Conservation (phyloP, 306 rosid species). For the Benincasa hispida region DNA sequence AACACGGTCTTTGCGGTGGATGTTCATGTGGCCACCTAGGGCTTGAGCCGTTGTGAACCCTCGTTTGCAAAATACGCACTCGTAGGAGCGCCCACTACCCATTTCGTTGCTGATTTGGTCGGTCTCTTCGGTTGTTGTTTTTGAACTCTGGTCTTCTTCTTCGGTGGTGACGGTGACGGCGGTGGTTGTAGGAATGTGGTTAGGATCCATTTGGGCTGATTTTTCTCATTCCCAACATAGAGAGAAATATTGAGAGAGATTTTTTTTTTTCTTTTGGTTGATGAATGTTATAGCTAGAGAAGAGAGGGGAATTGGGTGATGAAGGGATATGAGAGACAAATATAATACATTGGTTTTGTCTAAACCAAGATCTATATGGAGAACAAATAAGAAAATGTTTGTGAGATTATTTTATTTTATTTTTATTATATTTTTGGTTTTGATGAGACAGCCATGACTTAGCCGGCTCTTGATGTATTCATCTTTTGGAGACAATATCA, state of each 20-base stretch:
- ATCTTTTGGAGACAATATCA: slow-evolving; percentile 15
- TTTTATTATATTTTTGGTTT: not conserved
- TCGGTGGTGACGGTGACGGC: not conserved
- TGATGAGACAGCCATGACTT: slow-evolving; percentile 3
- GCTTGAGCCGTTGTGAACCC: slow-evolving; percentile 93
- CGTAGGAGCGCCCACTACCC: slow-evolving; percentile 26
- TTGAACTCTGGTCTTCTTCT: not conserved
- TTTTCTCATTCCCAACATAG: not conserved
- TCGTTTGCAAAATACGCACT: slow-evolving; percentile 83
- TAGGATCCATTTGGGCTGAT: not conserved
- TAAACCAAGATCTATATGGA: not conserved
- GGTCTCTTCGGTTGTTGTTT: not conserved
- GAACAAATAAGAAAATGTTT: not conserved
- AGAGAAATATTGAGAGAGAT: not conserved
- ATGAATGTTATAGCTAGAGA: not conserved
- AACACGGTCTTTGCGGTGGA: slow-evolving; percentile 68
- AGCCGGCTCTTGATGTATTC: slow-evolving; percentile 33
- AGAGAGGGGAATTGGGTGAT: not conserved
- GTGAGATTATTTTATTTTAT: not conserved
- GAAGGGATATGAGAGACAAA: not conserved
- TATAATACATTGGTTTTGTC: slow-evolving; percentile 5
- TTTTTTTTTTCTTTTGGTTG: too few relatives aligned
- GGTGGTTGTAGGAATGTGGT: not conserved
- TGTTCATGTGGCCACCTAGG: slow-evolving; percentile 90
- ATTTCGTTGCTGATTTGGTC: not conserved